Conservation (phyloP, 192 early-diverging fungal genomes). For the Backusella tarrabulga region DNA sequence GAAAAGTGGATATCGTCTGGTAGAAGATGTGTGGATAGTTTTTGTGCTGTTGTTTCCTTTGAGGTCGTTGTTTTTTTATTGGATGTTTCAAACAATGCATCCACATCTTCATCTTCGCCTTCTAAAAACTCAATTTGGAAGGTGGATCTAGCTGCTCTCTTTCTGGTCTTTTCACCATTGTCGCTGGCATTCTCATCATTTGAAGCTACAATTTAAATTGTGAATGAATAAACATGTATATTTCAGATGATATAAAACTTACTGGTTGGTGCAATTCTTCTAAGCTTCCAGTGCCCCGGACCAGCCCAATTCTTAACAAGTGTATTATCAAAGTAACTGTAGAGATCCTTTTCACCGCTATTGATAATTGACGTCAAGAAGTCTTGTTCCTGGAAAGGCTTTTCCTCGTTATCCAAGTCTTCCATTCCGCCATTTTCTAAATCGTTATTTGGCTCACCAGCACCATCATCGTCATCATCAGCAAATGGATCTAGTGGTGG, state of each 20-base stretch:
- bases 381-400: conserved; percentile 13
- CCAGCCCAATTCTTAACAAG: conserved; percentile 89
- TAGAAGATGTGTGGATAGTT: conserved; percentile 62
- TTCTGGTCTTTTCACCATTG: conserved; percentile 21
- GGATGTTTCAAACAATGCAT: conserved; percentile 66
- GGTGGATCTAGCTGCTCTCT: neutral
- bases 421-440: conserved; percentile 40
- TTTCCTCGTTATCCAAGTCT: conserved; percentile 32
- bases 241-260: neutral
- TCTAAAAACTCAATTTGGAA: conserved; percentile 25
- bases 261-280: conserved; percentile 33
- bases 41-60: conserved; percentile 23
- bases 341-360: conserved; percentile 55
- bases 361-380: neutral
- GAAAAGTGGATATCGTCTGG: conserved; percentile 81
- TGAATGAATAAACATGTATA: neutral
- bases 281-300: conserved; percentile 87
- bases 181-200: conserved; percentile 6
- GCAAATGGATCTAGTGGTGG: conserved; percentile 22
- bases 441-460: conserved; percentile 39
- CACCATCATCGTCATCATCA: conserved; percentile 37
- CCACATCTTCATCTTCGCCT: conserved; percentile 56
- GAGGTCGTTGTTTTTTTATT: conserved; percentile 48
- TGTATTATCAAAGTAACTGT: conserved; percentile 86
- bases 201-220: neutral